Conservation (phyloP, 805 yeast genomes). For the Lipomyces orientalis region DNA sequence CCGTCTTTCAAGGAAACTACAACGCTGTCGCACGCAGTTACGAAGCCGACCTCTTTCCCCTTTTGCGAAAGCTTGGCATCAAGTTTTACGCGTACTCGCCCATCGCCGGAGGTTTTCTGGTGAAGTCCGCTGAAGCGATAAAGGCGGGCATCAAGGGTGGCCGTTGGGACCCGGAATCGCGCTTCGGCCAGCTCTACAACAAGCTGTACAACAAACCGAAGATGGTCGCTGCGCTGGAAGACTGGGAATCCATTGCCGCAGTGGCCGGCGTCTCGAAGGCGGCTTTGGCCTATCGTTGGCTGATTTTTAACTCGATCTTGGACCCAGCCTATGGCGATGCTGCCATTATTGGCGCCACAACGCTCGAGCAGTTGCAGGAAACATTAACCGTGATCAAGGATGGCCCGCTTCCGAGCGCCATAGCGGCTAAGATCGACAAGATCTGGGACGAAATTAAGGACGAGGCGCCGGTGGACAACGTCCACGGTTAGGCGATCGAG, state of each 20-base stretch:
- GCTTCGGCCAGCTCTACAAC: constrained; percentile 14
- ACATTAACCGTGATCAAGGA: constrained; percentile 34
- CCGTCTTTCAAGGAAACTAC: constrained; percentile 42
- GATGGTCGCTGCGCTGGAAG: constrained; percentile 27
- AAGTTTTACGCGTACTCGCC: constrained; percentile 43
- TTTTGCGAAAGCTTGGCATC: constrained; percentile 36
- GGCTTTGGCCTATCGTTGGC: constrained; percentile 39
- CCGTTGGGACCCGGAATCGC: constrained; percentile 25
- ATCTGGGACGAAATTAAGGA: constrained; percentile 40
- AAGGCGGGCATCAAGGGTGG: constrained; percentile 22
- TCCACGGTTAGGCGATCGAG: constrained; percentile 4
- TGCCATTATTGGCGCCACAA: constrained; percentile 39
- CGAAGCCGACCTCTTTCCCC: constrained; percentile 39
- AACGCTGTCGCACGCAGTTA: constrained; percentile 37
- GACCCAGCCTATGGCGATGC: constrained; percentile 37
- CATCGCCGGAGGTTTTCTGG: constrained; percentile 32
- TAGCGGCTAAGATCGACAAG: constrained; percentile 38
- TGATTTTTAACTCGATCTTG: constrained; percentile 36
- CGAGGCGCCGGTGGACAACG: constrained; percentile 40
- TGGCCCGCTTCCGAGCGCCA: constrained; percentile 38
- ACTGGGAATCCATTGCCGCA: constrained; percentile 14
- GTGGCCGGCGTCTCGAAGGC: constrained; percentile 23
- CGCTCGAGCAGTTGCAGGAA: constrained; percentile 35
- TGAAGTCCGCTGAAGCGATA: constrained; percentile 32
- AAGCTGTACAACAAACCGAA: constrained; percentile 29